Conservation (phyloP, 805 yeast genomes). For the Lipomyces anomalus region DNA sequence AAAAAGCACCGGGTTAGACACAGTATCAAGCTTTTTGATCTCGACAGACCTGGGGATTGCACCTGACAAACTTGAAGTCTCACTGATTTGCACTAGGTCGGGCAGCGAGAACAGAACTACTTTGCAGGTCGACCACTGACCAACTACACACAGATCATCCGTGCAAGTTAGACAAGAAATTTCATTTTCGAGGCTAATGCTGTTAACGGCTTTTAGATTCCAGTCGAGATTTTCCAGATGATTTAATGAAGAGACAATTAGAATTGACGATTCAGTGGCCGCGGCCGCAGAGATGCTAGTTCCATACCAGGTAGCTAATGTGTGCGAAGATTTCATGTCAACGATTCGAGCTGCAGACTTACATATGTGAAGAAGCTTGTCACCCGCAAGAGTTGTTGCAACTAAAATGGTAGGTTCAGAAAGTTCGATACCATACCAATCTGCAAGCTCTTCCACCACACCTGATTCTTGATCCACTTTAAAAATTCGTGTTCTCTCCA, state of each 20-base stretch:
- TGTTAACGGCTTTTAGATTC: slow-evolving; percentile 1
- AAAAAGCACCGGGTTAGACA: slow-evolving; percentile 10
- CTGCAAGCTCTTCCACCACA: slow-evolving; percentile 5
- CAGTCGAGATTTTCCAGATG: slow-evolving; percentile 1
- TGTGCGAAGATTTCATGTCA: not conserved
- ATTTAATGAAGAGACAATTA: slow-evolving; percentile 3
- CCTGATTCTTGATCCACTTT: slow-evolving; percentile 9
- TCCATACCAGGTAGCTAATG: not conserved
- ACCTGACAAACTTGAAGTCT: slow-evolving; percentile 8
- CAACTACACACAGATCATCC: slow-evolving; percentile 11
- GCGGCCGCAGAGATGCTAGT: slow-evolving; percentile 9
- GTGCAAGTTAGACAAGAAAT: slow-evolving; percentile 13
- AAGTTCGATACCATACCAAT: slow-evolving; percentile 10
- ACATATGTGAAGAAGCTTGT: slow-evolving; percentile 4
- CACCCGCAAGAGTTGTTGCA: slow-evolving; percentile 2
- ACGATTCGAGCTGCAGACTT: not conserved
- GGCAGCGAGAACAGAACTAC: slow-evolving; percentile 6
- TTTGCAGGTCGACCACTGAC: slow-evolving; percentile 13
- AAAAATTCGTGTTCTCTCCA: slow-evolving; percentile 16
- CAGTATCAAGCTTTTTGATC: slow-evolving; percentile 8
- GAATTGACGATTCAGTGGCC: slow-evolving; percentile 2
- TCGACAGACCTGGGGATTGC: slow-evolving; percentile 16
- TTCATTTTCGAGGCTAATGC: slow-evolving; percentile 4
- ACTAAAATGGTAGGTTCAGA: slow-evolving; percentile 13
- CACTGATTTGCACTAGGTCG: slow-evolving; percentile 2